Base-by-base conservation (phyloP, 208 protist species). In the Porcisia deanei region DNA sequence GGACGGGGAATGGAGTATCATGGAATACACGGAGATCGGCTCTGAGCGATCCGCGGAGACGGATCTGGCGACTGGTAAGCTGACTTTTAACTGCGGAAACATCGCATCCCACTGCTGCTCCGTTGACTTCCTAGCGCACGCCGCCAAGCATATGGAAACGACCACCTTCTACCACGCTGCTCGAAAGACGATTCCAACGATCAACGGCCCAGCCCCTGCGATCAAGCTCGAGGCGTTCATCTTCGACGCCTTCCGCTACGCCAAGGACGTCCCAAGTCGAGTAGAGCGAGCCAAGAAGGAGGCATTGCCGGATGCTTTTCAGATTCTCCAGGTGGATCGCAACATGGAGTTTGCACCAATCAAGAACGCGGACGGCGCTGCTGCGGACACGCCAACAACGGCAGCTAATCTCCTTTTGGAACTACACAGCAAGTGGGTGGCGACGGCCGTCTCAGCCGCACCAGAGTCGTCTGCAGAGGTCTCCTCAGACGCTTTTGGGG, bases 1-100 rank as follows among this genome's bases (percentile, higher is more conserved):
- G 3, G 75, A 98, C 67, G 89, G 87, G 16, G 82, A 91, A 55
- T 96, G 93, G 79, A 82, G 88, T 10, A 98, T 99, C 20, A 87
- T 99, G 5, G 99, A 99, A 85, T 99, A 99, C 86, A 98, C 95
- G 61, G 99, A 99, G 84, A 98, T 99, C 60, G 88, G 93, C 16
- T 66, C 80, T 16, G 86, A 83, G 39, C 86, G 92, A 34, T 91
- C 97, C 6, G 71, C 76, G 1, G 77, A 84, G 55, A 61, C 69
- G 43, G 75, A 95, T 71, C n/a, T 76, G 0, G 70, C 57, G 20
- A 93, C 90, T n/a, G 98, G 98, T 18, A 57, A 84, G 37, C 87
- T 99, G 6, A 43, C 89, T 2, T 99, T 94, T 87, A 98, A 98
- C 73, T 93, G 88, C 45, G 98, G 90, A n/a, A 99, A 99, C 86